phyloP scores from a whole-genome alignment of 1,139 yeast species.

The Lodderomyces margitis region DNA sequence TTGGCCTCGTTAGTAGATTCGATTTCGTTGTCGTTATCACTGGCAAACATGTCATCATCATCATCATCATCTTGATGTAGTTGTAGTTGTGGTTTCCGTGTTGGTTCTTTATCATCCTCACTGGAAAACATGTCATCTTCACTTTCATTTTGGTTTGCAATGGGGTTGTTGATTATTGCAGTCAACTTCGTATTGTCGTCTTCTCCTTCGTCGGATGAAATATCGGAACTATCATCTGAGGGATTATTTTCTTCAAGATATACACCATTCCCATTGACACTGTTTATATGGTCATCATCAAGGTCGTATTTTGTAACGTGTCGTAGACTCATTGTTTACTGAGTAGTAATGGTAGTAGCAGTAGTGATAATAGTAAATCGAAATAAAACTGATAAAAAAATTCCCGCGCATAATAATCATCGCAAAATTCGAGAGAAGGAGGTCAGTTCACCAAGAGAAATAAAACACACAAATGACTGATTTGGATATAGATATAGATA shows the following conservation, averaged over 20 bases:
- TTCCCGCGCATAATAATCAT: constrained; percentile 4
- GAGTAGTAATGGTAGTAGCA: too few species aligned
- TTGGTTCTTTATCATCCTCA: constrained; percentile 15
- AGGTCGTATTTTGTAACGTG: neutral
- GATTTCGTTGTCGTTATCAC: constrained; percentile 17
- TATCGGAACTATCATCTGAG: neutral
- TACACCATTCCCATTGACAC: neutral
- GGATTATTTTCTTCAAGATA: neutral
- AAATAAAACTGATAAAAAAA: too few species aligned
- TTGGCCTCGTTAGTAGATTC: neutral
- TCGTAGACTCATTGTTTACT: neutral
- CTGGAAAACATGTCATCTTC: constrained; percentile 43
- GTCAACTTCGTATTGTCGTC: constrained; percentile 14
- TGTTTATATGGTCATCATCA: neutral
- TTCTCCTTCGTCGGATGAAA: constrained; percentile 1
- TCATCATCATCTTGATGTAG: constrained; percentile 11
- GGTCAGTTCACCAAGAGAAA: too few species aligned
- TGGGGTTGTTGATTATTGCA: constrained; percentile 5
- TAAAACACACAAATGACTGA: neutral
- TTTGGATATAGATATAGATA: constrained; percentile 6
- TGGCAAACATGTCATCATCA: constrained; percentile 43
- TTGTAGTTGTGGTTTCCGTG: neutral
- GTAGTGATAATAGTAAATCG: too few species aligned
- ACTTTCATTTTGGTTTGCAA: constrained; percentile 18
- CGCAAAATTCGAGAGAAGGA: too few species aligned